Base-by-base conservation (phyloP, 176 grass and related monocot species). In the Triticum timopheevii region DNA sequence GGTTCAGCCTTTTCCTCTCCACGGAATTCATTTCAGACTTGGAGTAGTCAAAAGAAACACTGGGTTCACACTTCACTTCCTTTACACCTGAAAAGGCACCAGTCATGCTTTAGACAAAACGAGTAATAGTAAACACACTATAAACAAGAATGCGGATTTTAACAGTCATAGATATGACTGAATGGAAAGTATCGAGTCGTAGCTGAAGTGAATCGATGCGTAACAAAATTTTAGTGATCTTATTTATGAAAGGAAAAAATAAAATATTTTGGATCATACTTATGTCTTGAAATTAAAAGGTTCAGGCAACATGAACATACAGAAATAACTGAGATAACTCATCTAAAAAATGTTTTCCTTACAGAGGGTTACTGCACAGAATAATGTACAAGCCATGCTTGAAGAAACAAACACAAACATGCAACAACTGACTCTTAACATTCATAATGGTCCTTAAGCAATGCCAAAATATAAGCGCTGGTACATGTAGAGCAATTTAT, bases 1-100 rank as follows among this genome's bases (percentile, higher is more conserved):
- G 81, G 25, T 90, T 86, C 45, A 87, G 39, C 70, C 84, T 87
- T 90, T 87, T 95, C 72, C 69, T 92, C 77, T 88, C 79, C 78
- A 69, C 6, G 10, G 80, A 82, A 71, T 45, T 44, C 5, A 13
- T 33, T 73, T 86, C 80, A 28, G 25, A 19, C 23, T 69, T 79
- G 45, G 71, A 58, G 35, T 38, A 19, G 35, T 72, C 76, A 88
- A 56, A 78, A 68, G 64, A 81, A 73, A 77, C 23, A 17, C 49
- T 80, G 56, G 83, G 69, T 74, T 67, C 88, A 31, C 7, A 22
- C 42, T 91, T 87, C 76, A 84, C 61, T 62, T 87, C 81, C 67
- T 27, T 66, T 36, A 61, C 68, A 81, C 63, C 85, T 91, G 85
- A 84, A 81, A 84, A 83, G 42, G 42, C 34, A 87, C 84, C 31